Evolutionary conservation across 1,139 yeast genomes (phyloP), one percentile per base, ranked within the genome.

Genomic region (Magnusiomyces suaveolens): DNA sequence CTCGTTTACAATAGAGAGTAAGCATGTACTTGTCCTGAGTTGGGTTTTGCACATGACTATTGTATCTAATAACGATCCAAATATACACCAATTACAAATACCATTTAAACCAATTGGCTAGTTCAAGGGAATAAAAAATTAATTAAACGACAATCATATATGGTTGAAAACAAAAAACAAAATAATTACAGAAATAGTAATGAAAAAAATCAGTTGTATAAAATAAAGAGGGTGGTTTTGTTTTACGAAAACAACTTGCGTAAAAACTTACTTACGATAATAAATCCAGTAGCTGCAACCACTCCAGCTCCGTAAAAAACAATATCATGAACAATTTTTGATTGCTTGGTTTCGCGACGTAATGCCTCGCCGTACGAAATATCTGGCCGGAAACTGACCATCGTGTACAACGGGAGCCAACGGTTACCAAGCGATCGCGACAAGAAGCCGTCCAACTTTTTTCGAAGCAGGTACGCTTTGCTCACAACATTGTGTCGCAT

Each of bases 321-420:
- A 29, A 52, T 48, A 41, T 53, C 49, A 18, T 46, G 55, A 14
- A 64, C 57, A 38, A 66, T 53, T 12, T 36, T 38, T 79, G 76
- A 52, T 63, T 72, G 59, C 72, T 75, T 64, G 80, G 88, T 57
- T 75, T 75, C 59, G 67, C 69, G 75, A n/a, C 68, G 70, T 23
- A 87, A 75, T 0, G 96, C 96, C 54, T 75, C 74, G 1, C 89
- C 78, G 65, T 90, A 90, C 2, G 84, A 73, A 41, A 89, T 84
- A 64, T 89, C 96, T 14, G 84, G 82, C 60, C 96, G 75, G 70
- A 90, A 90, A 0, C 95, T 84, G 1, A 90, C 86, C 97, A 90
- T 89, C 10, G 96, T 83, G 68, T 90, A 90, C 64, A 90, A 72
- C 1, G 97, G 96, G 43, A 87, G 72, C 96, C 96, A 88, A 46